Conservation (phyloP, 768 basidiomycete species). For the Thelephora aurantiotincta region DNA sequence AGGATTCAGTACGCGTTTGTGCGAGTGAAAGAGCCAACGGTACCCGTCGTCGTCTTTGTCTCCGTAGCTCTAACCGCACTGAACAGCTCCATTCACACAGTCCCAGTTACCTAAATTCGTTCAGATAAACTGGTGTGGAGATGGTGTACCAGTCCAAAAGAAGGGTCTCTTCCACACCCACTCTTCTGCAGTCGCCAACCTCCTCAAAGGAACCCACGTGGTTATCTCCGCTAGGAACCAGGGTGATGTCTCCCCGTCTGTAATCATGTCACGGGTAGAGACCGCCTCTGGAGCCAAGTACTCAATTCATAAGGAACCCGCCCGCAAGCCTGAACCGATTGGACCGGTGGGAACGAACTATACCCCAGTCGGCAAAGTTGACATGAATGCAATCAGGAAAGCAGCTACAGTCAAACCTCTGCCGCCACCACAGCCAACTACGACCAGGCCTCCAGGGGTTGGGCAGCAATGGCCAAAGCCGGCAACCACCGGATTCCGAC, state of each 20-base stretch:
- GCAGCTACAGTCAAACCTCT: slow-evolving; percentile 12
- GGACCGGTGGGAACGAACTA: slow-evolving; percentile 70
- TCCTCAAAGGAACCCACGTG: slow-evolving; percentile 75
- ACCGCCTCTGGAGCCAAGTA: slow-evolving; percentile 87
- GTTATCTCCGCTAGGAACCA: slow-evolving; percentile 80
- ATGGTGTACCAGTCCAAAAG: slow-evolving; percentile 84
- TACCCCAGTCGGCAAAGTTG: slow-evolving; percentile 59
- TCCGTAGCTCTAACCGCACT: neutral
- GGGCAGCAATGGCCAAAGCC: neutral
- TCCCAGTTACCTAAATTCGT: slow-evolving; percentile 82
- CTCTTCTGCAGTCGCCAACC: slow-evolving; percentile 63
- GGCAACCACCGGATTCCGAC: too few species aligned
- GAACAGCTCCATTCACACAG: slow-evolving; percentile 21
- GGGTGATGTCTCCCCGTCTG: slow-evolving; percentile 66
- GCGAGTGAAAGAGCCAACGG: slow-evolving; percentile 75
- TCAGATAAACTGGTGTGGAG: slow-evolving; percentile 95
- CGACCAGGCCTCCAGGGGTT: neutral
- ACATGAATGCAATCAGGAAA: slow-evolving; percentile 42
- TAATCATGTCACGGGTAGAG: slow-evolving; percentile 81
- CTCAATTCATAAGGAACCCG: slow-evolving; percentile 64
- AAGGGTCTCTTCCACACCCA: slow-evolving; percentile 92
- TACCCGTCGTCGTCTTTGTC: slow-evolving; percentile 15
- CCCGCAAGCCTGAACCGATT: slow-evolving; percentile 65
- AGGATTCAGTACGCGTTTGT: slow-evolving; percentile 94
- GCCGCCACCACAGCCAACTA: slow-evolving; percentile 12